Evolutionary conservation across 139 green algal genomes (phyloP).

Genomic region (Chlamydomonas urium): DNA sequence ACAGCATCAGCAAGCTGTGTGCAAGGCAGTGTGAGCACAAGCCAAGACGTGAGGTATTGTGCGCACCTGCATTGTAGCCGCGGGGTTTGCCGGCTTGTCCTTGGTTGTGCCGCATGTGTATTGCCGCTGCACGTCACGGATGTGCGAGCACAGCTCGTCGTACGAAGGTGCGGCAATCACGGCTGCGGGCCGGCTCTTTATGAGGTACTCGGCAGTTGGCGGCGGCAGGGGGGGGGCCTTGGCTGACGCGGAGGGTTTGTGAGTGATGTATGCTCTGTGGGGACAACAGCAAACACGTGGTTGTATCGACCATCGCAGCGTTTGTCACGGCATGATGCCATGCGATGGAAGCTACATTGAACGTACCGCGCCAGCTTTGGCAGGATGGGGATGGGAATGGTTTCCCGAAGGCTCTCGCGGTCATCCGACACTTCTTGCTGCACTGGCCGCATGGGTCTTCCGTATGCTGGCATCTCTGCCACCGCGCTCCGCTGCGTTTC

Average conservation of each 20-base stretch:
- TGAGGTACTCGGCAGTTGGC: conserved; percentile 31
- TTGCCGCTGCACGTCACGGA: conserved; percentile 43
- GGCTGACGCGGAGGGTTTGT: background rate
- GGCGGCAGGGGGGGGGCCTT: conserved; percentile 27
- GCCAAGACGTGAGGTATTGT: no score
- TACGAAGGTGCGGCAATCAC: conserved; percentile 15
- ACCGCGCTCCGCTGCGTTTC: no score
- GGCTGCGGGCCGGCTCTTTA: conserved; percentile 18
- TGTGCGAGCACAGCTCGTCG: conserved; percentile 32
- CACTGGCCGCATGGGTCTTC: background rate
- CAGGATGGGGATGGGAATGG: conserved; percentile 25
- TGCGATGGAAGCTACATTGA: no score
- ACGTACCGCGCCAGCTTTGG: conserved; percentile 20
- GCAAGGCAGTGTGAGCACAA: no score
- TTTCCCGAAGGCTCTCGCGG: background rate
- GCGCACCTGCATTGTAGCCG: no score
- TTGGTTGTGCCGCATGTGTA: conserved; percentile 35
- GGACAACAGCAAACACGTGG: background rate
- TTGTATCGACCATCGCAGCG: no score
- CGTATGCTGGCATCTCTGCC: no score
- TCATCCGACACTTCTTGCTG: no score
- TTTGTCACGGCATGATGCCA: no score
- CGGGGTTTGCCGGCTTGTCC: background rate
- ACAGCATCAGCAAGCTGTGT: no score
- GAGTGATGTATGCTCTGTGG: conserved; percentile 28